These are phyloP conservation scores for Suhomyces bokatorum DNA, from an alignment of 1,139 yeast genomes.

Conservation along the genomic window DNA sequence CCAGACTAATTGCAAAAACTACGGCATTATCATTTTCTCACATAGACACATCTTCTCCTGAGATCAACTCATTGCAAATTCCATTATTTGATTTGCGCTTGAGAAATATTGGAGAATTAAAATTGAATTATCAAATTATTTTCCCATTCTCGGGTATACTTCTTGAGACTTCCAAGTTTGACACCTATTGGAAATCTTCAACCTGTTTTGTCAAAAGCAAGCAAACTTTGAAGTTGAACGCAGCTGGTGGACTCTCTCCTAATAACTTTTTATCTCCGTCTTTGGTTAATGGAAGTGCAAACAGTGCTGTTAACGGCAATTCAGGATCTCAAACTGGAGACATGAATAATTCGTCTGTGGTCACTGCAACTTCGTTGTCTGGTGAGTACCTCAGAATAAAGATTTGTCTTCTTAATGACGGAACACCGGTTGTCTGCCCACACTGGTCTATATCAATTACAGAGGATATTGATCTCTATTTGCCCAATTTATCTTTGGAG, in stretches of 20 bases:
- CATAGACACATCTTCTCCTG: conserved; percentile 47
- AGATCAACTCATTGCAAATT: conserved; percentile 51
- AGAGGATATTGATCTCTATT: conserved; percentile 55
- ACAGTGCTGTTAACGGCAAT: conserved; percentile 5
- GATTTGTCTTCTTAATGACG: conserved; percentile 76
- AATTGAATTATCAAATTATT: conserved; percentile 77
- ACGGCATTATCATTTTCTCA: conserved; percentile 65
- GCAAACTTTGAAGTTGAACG: conserved; percentile 33
- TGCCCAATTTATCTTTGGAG: conserved; percentile 43
- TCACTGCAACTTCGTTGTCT: conserved; percentile 86
- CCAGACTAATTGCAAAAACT: conserved; percentile 85
- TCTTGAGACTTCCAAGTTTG: conserved; percentile 87
- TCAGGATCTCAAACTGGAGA: conserved; percentile 18
- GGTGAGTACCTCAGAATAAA: conserved; percentile 76
- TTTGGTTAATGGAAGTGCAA: conserved; percentile 16
- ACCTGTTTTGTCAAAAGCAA: conserved; percentile 42
- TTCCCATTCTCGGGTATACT: conserved; percentile 88
- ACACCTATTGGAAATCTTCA: conserved; percentile 95
- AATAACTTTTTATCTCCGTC: conserved; percentile 40
- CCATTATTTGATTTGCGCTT: conserved; percentile 84
- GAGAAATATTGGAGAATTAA: conserved; percentile 78
- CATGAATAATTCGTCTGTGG: conserved; percentile 55
- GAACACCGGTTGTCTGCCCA: conserved; percentile 83
- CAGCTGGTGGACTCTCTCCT: conserved; percentile 47
- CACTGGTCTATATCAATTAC: conserved; percentile 61